Evolutionary conservation across 495 filamentous ascomycete species (phyloP).

Genomic region (Neurospora sp.): DNA sequence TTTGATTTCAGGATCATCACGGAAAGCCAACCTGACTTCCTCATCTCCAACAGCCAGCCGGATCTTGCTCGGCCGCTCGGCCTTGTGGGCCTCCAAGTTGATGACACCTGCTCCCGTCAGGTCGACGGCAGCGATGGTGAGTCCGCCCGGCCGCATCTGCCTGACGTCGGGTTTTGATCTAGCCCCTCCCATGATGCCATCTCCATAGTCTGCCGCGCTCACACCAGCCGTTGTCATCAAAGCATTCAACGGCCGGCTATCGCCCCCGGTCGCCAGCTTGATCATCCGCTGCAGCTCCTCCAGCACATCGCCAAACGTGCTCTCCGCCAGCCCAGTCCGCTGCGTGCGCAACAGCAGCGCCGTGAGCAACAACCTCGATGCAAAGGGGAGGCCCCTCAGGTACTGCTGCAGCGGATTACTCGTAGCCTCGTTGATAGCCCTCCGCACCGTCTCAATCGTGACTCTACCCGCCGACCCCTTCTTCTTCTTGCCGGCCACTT

Average conservation of each 20-base stretch:
- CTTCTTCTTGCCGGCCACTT: conserved; percentile 10
- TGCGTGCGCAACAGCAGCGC: conserved; percentile 69
- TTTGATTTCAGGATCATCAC: conserved; percentile 79
- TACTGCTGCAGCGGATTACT: conserved; percentile 84
- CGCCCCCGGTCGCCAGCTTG: conserved; percentile 45
- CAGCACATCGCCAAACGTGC: conserved; percentile 78
- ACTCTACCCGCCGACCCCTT: conserved; percentile 43
- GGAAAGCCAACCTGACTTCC: conserved; percentile 77
- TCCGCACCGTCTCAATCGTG: conserved; percentile 85
- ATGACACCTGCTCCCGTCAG: conserved; percentile 81
- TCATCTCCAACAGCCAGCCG: conserved; percentile 78
- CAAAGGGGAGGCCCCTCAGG: conserved; percentile 68
- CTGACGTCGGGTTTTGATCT: conserved; percentile 3
- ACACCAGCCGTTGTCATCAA: conserved; percentile 3
- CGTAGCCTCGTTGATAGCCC: conserved; percentile 90
- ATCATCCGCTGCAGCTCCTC: conserved; percentile 76
- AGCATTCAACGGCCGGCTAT: conserved; percentile 24
- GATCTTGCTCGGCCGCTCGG: conserved; percentile 79
- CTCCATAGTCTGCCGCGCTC: neutral
- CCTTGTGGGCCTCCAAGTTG: conserved; percentile 64
- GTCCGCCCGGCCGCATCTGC: conserved; percentile 45
- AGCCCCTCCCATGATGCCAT: neutral
- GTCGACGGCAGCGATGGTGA: conserved; percentile 66
- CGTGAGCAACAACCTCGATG: conserved; percentile 74
- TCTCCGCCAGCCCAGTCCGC: conserved; percentile 76